A percentile compares a stretch with the other conserved stretches of the same genome.
These are phyloP conservation scores for Fennellomyces sp. DNA, from an alignment of 371 early-diverging fungal species.

Conservation along the genomic window DNA sequence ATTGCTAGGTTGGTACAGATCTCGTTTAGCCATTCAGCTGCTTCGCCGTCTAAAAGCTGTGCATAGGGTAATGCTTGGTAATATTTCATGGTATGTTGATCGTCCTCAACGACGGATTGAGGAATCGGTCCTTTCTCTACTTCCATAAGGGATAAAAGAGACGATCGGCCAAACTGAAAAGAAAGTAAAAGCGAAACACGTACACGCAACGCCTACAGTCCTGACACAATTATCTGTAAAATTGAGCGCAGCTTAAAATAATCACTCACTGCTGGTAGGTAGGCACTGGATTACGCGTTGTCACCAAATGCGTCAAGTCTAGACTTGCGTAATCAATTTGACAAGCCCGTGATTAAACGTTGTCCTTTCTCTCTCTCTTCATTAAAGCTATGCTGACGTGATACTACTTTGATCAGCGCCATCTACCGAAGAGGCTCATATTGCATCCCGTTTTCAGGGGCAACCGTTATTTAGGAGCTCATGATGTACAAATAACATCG, in stretches of 20 bases:
- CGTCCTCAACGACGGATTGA: slow-evolving; percentile 41
- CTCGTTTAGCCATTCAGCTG: slow-evolving; percentile 54
- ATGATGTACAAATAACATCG: too few species aligned
- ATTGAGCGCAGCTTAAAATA: neutral
- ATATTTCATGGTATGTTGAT: slow-evolving; percentile 48
- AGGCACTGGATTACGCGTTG: neutral
- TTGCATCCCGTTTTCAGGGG: too few species aligned
- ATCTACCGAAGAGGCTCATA: too few species aligned
- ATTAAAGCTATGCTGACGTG: too few species aligned
- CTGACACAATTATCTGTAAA: too few species aligned
- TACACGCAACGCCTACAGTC: neutral
- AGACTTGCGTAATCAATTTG: too few species aligned
- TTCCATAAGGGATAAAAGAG: neutral
- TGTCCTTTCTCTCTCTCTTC: too few species aligned
- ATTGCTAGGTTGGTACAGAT: slow-evolving; percentile 56
- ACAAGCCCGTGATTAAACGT: too few species aligned
- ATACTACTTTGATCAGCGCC: too few species aligned
- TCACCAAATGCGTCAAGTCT: neutral
- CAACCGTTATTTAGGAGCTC: too few species aligned
- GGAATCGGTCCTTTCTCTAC: slow-evolving; percentile 18
- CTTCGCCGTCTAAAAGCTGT: slow-evolving; percentile 50
- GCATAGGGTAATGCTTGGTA: slow-evolving; percentile 61
- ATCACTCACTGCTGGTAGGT: neutral
- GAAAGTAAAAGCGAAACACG: neutral
- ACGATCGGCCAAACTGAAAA: neutral